These are phyloP conservation scores for Kandelia obovata DNA, from an alignment of 345 rosid genomes.

Conservation along the genomic window DNA sequence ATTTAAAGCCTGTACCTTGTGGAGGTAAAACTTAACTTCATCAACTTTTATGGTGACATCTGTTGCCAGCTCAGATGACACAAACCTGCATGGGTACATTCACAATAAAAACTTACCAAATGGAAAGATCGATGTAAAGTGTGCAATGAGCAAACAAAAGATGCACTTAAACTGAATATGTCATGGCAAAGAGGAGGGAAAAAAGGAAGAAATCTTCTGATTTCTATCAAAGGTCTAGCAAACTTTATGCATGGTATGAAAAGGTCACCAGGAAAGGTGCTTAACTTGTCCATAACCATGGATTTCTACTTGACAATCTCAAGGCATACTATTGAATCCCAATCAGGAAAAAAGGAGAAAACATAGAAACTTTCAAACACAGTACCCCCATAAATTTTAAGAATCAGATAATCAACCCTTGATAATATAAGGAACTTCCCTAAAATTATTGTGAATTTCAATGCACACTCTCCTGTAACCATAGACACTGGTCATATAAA, in stretches of 20 bases:
- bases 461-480: not conserved
- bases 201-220: not conserved
- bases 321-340: not conserved
- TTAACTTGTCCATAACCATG: not conserved
- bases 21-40: slow-evolving; percentile 78
- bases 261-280: no score
- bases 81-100: slow-evolving; percentile 47
- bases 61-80: slow-evolving; percentile 64
- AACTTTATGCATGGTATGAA: not conserved
- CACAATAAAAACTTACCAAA: slow-evolving; percentile 16
- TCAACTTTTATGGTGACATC: slow-evolving; percentile 67
- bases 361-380: not conserved
- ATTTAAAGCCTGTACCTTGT: slow-evolving; percentile 49
- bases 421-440: not conserved
- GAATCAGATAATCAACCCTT: not conserved
- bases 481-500: no score
- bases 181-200: not conserved
- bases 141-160: slow-evolving; percentile 6
- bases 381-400: not conserved
- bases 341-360: not conserved
- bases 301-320: not conserved
- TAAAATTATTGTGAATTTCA: not conserved
- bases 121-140: not conserved
- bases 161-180: slow-evolving; percentile 3
- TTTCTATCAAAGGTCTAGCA: not conserved